Base-by-base conservation (phyloP, 2,329 filamentous ascomycete genomes). In the Raffaelea albimanens region DNA sequence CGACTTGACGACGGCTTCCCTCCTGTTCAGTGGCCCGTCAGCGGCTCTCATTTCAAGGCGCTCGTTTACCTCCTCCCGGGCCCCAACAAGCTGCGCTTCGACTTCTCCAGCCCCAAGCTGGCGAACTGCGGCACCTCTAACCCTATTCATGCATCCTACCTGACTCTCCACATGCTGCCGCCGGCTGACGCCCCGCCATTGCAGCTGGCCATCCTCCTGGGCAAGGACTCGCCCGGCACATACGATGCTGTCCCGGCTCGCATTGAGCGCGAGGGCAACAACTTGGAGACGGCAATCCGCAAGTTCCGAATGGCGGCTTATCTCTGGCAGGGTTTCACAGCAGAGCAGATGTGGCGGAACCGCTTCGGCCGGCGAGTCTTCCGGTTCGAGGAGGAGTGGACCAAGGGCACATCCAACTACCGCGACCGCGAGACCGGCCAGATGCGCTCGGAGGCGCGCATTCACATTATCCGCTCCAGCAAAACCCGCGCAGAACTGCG, bases 231-330 rank as follows among this genome's bases (percentile, higher is more conserved):
- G 0, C 81, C 85, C 0, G 86, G 77, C 36, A 91, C 83, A 2
- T 96, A 85, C 58, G 90, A 97, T 67, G 82, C 87, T 4, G 76
- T 82, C 16, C 89, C 88, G 1, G 80, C 87, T 47, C 78, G 86
- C 43, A 70, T 78, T 47, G 80, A 86, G 63, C 81, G 76, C 55
- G 90, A 95, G 70, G 90, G 87, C 18, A 95, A 95, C 63, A 77
- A 76, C 1, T 61, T 97, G 33, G 83, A 90, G 11, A 80, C 79
- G 8, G 93, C 93, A 0, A 75, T 95, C 45, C 80, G 79, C 58
- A 98, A 98, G 62, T 96, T 93, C 62, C 80, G 90, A 53, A 96
- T 95, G 85, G 85, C 89, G 18, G 91, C 88, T 21, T 96, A 97
- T 61, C 72, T 97, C 14, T 97, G 93, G 90, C 93, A 98, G 63